Evolutionary conservation across 768 basidiomycete genomes (phyloP).

Genomic region (Pluteus cervinus): DNA sequence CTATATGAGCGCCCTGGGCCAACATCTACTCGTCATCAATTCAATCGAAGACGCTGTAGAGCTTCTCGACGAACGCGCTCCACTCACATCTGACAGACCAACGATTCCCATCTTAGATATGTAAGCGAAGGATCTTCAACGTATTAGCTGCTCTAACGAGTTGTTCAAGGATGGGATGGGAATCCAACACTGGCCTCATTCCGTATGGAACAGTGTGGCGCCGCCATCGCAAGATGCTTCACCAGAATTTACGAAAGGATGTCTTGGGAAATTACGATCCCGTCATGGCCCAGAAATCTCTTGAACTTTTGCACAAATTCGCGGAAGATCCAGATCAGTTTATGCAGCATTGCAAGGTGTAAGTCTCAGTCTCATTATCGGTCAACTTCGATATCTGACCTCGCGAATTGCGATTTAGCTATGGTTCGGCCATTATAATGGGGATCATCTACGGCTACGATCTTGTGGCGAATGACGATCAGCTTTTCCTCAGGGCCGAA

Average conservation of each 20-base stretch:
- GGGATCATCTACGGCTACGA: constrained; percentile 23
- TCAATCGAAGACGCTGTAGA: constrained; percentile 8
- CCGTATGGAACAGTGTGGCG: neutral
- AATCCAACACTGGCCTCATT: neutral
- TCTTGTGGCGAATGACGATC: constrained; percentile 16
- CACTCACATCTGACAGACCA: neutral
- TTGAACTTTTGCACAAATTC: neutral
- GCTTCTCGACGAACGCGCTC: constrained; percentile 1
- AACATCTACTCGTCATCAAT: constrained; percentile 11
- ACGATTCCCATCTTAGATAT: neutral
- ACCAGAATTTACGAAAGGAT: constrained; percentile 1
- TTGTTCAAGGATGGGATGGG: neutral
- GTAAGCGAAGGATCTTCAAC: neutral
- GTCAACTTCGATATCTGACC: neutral
- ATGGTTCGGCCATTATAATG: constrained; percentile 12
- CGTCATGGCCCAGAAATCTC: neutral
- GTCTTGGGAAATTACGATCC: neutral
- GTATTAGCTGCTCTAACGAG: neutral
- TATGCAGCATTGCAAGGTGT: neutral
- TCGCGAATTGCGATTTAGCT: constrained; percentile 4
- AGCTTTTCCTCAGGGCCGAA: constrained; percentile 16
- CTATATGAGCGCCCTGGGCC: constrained; percentile 9
- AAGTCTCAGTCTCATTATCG: neutral
- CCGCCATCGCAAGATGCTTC: neutral
- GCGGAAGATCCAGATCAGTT: neutral